phyloP scores from a whole-genome alignment of 164 flowering plant species.

The Hamamelis virginiana region DNA sequence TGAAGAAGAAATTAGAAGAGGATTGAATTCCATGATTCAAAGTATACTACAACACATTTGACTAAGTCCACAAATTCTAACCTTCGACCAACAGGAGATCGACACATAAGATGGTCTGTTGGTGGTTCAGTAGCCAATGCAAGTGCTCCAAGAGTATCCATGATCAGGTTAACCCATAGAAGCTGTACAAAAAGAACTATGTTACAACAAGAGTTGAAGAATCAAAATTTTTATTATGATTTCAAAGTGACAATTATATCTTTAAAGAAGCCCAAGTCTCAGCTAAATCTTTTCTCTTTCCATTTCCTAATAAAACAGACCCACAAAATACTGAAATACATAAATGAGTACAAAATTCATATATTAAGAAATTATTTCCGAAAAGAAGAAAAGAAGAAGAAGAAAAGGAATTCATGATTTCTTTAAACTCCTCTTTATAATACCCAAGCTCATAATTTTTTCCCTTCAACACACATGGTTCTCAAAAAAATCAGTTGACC shows the following conservation, averaged over 20 bases:
- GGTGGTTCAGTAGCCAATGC: slow-evolving; percentile 83
- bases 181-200: slow-evolving; percentile 34
- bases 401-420: not conserved
- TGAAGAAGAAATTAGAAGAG: not conserved
- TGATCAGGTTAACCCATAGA: slow-evolving; percentile 77
- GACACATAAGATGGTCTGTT: slow-evolving; percentile 65
- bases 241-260: not conserved
- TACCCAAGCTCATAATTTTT: not conserved
- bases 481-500: not conserved
- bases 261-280: not conserved
- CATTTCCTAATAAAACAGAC: too few relatives aligned
- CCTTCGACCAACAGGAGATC: slow-evolving; percentile 75
- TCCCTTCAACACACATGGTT: too few relatives aligned
- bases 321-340: too few relatives aligned
- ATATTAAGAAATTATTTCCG: not conserved
- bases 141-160: slow-evolving; percentile 81
- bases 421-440: too few relatives aligned
- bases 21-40: not conserved
- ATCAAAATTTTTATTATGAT: not conserved
- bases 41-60: not conserved
- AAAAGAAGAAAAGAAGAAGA: not conserved
- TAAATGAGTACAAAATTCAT: too few relatives aligned
- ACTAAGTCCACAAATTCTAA: slow-evolving; percentile 13
- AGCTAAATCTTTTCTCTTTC: not conserved
- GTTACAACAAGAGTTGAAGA: not conserved